Conservation (phyloP, 305 asterid species). For the Solanum hybrid region DNA sequence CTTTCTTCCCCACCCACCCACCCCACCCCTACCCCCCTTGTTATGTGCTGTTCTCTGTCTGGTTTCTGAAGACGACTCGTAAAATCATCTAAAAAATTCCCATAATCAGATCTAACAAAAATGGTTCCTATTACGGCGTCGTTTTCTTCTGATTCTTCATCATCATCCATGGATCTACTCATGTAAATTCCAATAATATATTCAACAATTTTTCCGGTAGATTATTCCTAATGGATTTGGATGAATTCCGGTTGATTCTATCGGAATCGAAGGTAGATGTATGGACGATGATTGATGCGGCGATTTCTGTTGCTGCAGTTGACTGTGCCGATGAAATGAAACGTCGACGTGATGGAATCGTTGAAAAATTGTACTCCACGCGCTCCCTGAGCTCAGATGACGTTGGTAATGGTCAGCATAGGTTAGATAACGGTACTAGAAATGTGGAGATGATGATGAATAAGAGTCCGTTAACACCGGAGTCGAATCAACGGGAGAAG, state of each 20-base stretch:
- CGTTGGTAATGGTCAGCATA: constrained; percentile 22
- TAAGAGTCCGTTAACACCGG: constrained; percentile 81
- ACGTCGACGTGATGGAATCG: constrained; percentile 63
- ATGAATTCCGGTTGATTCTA: constrained; percentile 51
- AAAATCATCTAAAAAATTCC: not conserved
- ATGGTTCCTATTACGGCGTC: not conserved
- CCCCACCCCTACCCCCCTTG: not conserved
- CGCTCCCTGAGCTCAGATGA: constrained; percentile 42
- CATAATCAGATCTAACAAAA: not conserved
- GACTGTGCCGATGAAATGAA: constrained; percentile 64
- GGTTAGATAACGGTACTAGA: constrained; percentile 9
- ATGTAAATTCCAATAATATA: not conserved
- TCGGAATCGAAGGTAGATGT: constrained; percentile 59
- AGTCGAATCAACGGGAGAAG: constrained; percentile 40
- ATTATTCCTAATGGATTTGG: constrained; percentile 48
- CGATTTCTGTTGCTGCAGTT: constrained; percentile 59
- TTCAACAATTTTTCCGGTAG: not conserved
- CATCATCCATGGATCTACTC: not conserved
- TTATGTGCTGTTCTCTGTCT: not conserved
- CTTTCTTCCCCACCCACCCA: not conserved
- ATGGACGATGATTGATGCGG: constrained; percentile 73
- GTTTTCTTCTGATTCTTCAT: not conserved
- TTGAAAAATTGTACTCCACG: constrained; percentile 53
- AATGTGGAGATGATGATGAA: constrained; percentile 25
- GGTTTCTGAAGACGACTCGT: not conserved